Conservation (phyloP, 192 early-diverging fungal genomes). For the Helicostylum pulchrum region DNA sequence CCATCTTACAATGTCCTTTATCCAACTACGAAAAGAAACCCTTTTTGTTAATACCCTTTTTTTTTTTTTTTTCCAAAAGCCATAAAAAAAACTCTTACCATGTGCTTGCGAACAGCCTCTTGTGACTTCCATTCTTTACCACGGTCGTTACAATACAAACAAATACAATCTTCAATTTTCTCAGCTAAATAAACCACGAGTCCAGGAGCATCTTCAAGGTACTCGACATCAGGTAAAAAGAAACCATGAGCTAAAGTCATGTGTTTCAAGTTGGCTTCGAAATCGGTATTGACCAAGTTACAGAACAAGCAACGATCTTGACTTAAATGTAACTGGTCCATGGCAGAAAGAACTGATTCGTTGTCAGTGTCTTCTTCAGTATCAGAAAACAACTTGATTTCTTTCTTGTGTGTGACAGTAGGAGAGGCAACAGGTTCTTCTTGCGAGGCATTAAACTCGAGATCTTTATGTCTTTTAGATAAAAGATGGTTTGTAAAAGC, state of each 20-base stretch:
- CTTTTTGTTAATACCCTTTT: not conserved
- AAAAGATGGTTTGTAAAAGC: slow-evolving; percentile 84
- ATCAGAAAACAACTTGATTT: slow-evolving; percentile 25
- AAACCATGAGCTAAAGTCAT: slow-evolving; percentile 89
- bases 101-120: slow-evolving; percentile 92
- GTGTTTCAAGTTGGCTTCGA: slow-evolving; percentile 80
- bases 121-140: slow-evolving; percentile 76
- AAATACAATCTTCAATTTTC: slow-evolving; percentile 90
- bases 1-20: slow-evolving; percentile 95
- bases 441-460: slow-evolving; percentile 42
- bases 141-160: slow-evolving; percentile 91
- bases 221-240: slow-evolving; percentile 96
- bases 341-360: not conserved
- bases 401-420: not conserved
- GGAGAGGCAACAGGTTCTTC: not conserved
- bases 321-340: not conserved
- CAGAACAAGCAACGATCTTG: slow-evolving; percentile 83
- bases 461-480: slow-evolving; percentile 93
- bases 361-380: slow-evolving; percentile 17
- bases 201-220: slow-evolving; percentile 81
- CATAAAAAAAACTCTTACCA: slow-evolving; percentile 48
- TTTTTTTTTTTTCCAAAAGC: not conserved
- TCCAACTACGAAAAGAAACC: slow-evolving; percentile 56
- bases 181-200: slow-evolving; percentile 88
- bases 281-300: slow-evolving; percentile 51